Evolutionary conservation across 2,329 filamentous ascomycete species (phyloP).

Genomic region (Fusarium sp.): DNA sequence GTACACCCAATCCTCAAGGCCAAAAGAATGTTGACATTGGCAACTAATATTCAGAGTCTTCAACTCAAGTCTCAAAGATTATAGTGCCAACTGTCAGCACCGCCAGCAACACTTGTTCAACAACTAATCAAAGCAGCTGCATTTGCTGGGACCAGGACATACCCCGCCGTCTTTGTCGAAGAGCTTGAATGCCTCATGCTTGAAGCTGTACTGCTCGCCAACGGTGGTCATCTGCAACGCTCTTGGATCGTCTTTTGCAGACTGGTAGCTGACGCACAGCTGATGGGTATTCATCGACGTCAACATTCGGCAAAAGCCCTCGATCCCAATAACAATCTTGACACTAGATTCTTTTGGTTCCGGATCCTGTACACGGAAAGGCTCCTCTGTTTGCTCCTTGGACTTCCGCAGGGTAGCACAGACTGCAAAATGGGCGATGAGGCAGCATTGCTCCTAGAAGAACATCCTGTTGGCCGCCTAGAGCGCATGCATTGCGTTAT

Average conservation of each 20-base stretch:
- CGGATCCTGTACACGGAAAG: not conserved
- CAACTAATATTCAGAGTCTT: not conserved
- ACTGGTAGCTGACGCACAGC: constrained; percentile 61
- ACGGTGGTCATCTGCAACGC: constrained; percentile 63
- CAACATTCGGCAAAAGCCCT: not conserved
- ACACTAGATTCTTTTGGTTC: not conserved
- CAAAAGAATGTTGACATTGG: not conserved
- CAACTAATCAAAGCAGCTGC: not conserved
- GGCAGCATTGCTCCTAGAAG: not conserved
- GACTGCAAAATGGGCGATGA: not conserved
- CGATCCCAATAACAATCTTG: not conserved
- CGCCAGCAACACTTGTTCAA: not conserved
- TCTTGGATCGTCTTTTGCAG: constrained; percentile 63
- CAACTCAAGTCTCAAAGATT: not conserved
- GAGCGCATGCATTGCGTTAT: not conserved
- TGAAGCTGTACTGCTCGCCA: constrained; percentile 54
- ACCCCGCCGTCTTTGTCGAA: not conserved
- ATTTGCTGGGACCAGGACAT: not conserved
- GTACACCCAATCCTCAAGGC: not conserved
- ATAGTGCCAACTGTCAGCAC: not conserved
- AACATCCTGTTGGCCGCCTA: not conserved
- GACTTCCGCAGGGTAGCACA: not conserved
- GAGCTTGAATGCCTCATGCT: not conserved
- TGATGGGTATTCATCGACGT: constrained; percentile 42
- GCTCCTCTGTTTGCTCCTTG: not conserved